Percentiles rank a stretch among this genome's conserved stretches.
Evolutionary conservation across 2,329 filamentous ascomycete genomes (phyloP).

Genomic region (Aspergillus awamori): DNA sequence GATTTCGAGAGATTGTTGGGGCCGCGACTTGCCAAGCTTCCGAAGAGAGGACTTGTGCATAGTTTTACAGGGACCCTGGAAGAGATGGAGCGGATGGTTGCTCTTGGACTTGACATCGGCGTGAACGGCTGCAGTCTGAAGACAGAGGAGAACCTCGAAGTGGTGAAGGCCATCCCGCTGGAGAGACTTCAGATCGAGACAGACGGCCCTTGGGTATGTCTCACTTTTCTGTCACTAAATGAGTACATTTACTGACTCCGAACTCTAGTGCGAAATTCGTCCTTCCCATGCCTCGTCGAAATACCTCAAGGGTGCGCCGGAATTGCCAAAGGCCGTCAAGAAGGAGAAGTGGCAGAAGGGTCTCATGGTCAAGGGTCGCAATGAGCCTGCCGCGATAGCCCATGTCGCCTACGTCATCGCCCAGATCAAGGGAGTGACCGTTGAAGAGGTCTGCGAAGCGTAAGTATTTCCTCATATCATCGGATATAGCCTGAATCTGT

Average conservation of each 20-base stretch:
- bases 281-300: constrained; percentile 83
- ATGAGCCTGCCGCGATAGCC: constrained; percentile 86
- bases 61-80: constrained; percentile 87
- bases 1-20: constrained; percentile 79
- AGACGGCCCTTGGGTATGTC: constrained; percentile 77
- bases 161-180: constrained; percentile 77
- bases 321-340: constrained; percentile 81
- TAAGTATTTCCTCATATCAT: constrained; percentile 43
- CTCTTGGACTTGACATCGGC: constrained; percentile 84
- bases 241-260: constrained; percentile 5
- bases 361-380: constrained; percentile 88
- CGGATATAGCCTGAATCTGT: background rate
- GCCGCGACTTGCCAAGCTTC: constrained; percentile 65
- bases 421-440: constrained; percentile 74
- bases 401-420: constrained; percentile 88
- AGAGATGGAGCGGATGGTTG: constrained; percentile 80
- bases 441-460: constrained; percentile 83
- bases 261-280: constrained; percentile 76
- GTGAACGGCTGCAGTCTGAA: constrained; percentile 97
- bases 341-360: constrained; percentile 93
- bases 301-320: constrained; percentile 68
- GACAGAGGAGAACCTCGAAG: constrained; percentile 84
- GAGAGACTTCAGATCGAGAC: constrained; percentile 90
- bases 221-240: background rate
- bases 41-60: constrained; percentile 82